Evolutionary conservation across 2,329 filamentous ascomycete genomes (phyloP), one percentile per base, ranked within the genome.

Genomic region (Aciculosporium take): DNA sequence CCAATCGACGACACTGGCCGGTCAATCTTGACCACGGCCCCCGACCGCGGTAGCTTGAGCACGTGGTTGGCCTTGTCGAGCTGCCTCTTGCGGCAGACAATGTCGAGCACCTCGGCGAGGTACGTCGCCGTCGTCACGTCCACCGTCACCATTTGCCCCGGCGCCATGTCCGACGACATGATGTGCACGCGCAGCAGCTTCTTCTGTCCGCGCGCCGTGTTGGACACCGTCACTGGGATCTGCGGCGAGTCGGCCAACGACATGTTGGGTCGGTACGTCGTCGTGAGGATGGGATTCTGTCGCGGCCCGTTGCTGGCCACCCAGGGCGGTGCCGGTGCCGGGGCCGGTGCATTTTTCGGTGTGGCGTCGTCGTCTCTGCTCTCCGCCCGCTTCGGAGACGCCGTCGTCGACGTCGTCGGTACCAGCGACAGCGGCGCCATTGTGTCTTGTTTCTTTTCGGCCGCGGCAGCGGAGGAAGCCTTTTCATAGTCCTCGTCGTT

Each of bases 101-200:
- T 69, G 53, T 89, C 84, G 39, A 89, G 76, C 23, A 91, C 76
- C 57, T 91, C 84, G 33, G 81, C 83, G 34, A 91, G 74, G 56
- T 88, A 91, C 24, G 80, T 89, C 50, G 89, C 83, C 0, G 82
- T 86, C 0, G 81, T 88, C 35, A 85, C 83, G 46, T 84, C 77
- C 15, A 88, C 64, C 1, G 78, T 80, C 20, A 85, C 72, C 64
- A 79, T 76, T 53, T 81, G 80, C n/a, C 81, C 80, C 36, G 83
- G 76, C 7, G 81, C 71, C 5, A 76, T 68, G 53, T 87, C 81
- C 0, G 77, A 72, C 5, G 75, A 77, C 59, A 76, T 67, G 49
- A 85, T 83, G 56, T 85, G 79, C 37, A 89, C 74, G 12, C 74
- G 75, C 35, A 89, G 60, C 3, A 83, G 74, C 57, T 81, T 84